These are phyloP conservation scores for Neofusicoccum ribis DNA, from an alignment of 2,329 filamentous ascomycete species.

Conservation along the genomic window DNA sequence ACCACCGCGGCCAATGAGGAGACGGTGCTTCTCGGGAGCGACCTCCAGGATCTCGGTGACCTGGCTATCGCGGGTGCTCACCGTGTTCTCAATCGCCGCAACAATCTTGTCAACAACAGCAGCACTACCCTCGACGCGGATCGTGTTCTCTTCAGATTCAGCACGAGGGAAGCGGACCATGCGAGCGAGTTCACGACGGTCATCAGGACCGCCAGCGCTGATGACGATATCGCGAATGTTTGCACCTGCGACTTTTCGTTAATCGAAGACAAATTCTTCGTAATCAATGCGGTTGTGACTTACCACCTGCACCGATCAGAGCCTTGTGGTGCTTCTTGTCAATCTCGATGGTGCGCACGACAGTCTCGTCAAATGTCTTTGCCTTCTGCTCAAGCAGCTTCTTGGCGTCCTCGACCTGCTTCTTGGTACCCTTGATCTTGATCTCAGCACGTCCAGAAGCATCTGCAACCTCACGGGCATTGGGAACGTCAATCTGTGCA, in stretches of 20 bases:
- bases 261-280: slow-evolving; percentile 46
- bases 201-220: slow-evolving; percentile 85
- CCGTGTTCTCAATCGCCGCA: slow-evolving; percentile 76
- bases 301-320: slow-evolving; percentile 86
- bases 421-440: slow-evolving; percentile 86
- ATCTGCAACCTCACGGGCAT: slow-evolving; percentile 68
- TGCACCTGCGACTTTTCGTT: slow-evolving; percentile 58
- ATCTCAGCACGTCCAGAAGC: slow-evolving; percentile 75
- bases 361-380: slow-evolving; percentile 84
- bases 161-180: slow-evolving; percentile 94
- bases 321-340: slow-evolving; percentile 91
- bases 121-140: slow-evolving; percentile 83
- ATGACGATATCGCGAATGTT: slow-evolving; percentile 85
- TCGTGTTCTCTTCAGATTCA: slow-evolving; percentile 76
- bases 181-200: slow-evolving; percentile 78
- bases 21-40: slow-evolving; percentile 83
- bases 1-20: slow-evolving; percentile 88
- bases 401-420: slow-evolving; percentile 87
- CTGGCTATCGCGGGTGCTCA: slow-evolving; percentile 80
- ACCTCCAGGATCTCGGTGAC: slow-evolving; percentile 77
- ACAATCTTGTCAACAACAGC: slow-evolving; percentile 88
- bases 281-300: slow-evolving; percentile 39
- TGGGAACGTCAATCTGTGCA: slow-evolving; percentile 88
- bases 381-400: slow-evolving; percentile 86
- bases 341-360: slow-evolving; percentile 81